Conservation (phyloP, 2,329 filamentous ascomycete genomes). For the Amylocarpus encephaloides region DNA sequence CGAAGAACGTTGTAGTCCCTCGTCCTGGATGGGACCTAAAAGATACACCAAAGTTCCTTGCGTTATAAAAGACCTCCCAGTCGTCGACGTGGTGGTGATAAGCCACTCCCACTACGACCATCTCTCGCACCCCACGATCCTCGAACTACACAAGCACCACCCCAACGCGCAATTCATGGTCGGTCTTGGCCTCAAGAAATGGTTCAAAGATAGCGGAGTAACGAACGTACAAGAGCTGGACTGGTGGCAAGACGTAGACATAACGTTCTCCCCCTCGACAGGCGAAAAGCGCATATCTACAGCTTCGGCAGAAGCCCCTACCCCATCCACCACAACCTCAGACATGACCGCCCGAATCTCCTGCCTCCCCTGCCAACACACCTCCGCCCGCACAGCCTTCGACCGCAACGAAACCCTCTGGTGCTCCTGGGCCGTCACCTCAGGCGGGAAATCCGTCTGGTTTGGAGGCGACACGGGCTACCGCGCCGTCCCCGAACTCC, state of each 20-base stretch:
- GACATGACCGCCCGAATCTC: conserved; percentile 65
- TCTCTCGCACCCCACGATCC: conserved; percentile 68
- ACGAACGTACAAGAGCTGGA: conserved; percentile 78
- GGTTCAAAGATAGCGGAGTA: conserved; percentile 68
- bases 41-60: conserved; percentile 75
- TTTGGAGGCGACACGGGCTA: conserved; percentile 91
- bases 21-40: conserved; percentile 64
- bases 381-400: conserved; percentile 57
- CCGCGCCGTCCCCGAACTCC: conserved; percentile 61
- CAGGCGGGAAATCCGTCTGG: conserved; percentile 70
- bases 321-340: conserved; percentile 24
- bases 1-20: conserved; percentile 76
- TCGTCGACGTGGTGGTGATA: conserved; percentile 63
- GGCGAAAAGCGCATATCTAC: conserved; percentile 24
- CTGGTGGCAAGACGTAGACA: conserved; percentile 82
- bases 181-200: conserved; percentile 70
- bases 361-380: conserved; percentile 80
- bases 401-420: conserved; percentile 71
- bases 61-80: conserved; percentile 68
- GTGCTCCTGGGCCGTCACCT: conserved; percentile 75
- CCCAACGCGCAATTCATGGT: conserved; percentile 84
- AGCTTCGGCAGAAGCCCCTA: conserved; percentile 19
- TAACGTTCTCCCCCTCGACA: conserved; percentile 48
- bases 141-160: conserved; percentile 61
- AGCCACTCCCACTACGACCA: conserved; percentile 86